Evolutionary conservation across 179 eudicot genomes (phyloP).

Genomic region (Camellia oleifera): DNA sequence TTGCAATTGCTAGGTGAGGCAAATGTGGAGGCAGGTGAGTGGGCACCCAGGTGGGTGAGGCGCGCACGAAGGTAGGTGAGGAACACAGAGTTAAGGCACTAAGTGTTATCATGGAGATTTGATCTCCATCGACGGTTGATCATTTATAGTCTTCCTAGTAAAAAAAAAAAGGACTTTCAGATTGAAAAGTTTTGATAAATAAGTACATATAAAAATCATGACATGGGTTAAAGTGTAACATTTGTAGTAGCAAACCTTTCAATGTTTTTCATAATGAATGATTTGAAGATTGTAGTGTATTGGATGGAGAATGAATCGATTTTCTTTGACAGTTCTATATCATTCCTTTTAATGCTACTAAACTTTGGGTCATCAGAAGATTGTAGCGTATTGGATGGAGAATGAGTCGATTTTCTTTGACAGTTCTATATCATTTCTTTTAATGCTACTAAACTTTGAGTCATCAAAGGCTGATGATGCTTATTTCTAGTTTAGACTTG

Average conservation of each 20-base stretch:
- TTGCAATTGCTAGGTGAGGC: too few species aligned
- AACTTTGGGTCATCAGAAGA: background rate
- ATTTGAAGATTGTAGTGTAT: too few species aligned
- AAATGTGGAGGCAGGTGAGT: too few species aligned
- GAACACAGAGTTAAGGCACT: background rate
- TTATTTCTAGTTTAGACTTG: background rate
- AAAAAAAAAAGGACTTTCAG: background rate
- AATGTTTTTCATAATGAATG: background rate
- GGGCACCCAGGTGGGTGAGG: too few species aligned
- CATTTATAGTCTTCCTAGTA: background rate
- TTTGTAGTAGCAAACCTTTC: background rate
- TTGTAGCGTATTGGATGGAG: background rate
- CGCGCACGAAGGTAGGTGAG: too few species aligned
- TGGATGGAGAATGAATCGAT: background rate
- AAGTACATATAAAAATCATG: background rate
- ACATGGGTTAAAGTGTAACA: background rate
- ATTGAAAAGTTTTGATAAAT: background rate
- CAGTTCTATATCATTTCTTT: background rate
- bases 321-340: background rate
- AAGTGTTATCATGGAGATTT: background rate
- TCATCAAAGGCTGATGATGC: background rate
- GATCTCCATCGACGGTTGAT: background rate
- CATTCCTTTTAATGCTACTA: background rate
- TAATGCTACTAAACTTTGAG: too few species aligned
- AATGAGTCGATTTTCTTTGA: background rate